These are phyloP conservation scores for Fusarium albidum DNA, from an alignment of 2,329 filamentous ascomycete genomes.

Conservation along the genomic window DNA sequence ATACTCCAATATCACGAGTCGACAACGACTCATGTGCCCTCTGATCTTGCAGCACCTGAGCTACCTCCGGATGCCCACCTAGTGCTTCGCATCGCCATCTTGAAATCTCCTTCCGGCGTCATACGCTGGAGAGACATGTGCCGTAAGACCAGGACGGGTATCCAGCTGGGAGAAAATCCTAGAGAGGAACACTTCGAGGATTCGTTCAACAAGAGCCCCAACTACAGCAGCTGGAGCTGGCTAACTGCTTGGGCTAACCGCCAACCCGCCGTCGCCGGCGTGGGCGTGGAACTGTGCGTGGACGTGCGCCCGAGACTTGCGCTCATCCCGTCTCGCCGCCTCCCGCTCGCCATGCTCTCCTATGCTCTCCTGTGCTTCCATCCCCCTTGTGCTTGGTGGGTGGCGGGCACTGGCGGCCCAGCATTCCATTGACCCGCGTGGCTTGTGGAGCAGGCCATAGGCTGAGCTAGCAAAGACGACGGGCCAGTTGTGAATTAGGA, in stretches of 20 bases:
- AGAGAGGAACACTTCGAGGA: background rate
- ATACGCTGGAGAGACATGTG: background rate
- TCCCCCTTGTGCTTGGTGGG: conserved; percentile 12
- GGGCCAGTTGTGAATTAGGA: conserved; percentile 24
- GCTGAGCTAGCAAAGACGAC: conserved; percentile 27
- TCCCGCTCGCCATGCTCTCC: conserved; percentile 15
- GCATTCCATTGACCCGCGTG: conserved; percentile 41
- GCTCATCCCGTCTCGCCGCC: conserved; percentile 18
- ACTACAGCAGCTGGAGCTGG: conserved; percentile 3
- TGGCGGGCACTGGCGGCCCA: conserved; percentile 19
- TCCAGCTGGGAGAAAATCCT: conserved; percentile 2
- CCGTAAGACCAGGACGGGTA: background rate
- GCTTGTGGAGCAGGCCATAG: conserved; percentile 38
- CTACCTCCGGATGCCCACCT: background rate
- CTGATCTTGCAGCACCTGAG: background rate
- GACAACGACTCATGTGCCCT: background rate
- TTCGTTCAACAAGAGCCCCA: background rate
- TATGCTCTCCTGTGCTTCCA: conserved; percentile 20
- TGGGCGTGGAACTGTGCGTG: conserved; percentile 21
- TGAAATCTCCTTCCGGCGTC: background rate
- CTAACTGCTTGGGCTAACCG: conserved; percentile 14
- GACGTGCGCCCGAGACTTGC: conserved; percentile 9
- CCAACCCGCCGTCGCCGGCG: conserved; percentile 4
- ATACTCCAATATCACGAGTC: background rate
- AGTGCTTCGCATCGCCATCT: background rate